Base-by-base conservation (phyloP, 768 basidiomycete genomes). In the Lentinula edodes region DNA sequence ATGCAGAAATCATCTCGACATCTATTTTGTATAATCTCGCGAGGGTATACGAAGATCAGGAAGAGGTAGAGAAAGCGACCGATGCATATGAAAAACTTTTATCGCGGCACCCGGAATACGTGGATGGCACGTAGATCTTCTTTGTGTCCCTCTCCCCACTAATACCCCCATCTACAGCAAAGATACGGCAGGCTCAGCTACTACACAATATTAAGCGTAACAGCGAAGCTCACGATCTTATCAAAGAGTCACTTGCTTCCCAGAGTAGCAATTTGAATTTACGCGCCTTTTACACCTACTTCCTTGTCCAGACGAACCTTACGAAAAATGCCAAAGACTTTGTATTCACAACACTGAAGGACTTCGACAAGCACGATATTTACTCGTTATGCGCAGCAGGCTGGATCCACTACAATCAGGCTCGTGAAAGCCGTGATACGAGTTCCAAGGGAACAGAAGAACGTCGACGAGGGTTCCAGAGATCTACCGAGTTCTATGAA, bases 11-110 rank as follows among this genome's bases (percentile, higher is more conserved):
- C 1, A 81, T 91, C 72, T 86, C 91, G 38, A 93, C 93, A 0
- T 88, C 91, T 0, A 84, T 95, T 28, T 75, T 95, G 50, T 98
- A 93, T 74, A 99, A 99, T 70, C 84, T 98, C 23, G 97, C 91
- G 0, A 80, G 95, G 61, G 88, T 90, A 15, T 95, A 94, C 67
- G 97, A 99, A 72, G 93, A 94, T 52, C 79, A 83, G 58, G 89
- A 89, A 1, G 88, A 92, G 39, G 79, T 81, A 5, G 79, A 74
- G 1, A 79, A 88, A 63, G 95, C 96, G 2, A 87, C 81, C 64
- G 91, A 90, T 65, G 93, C 92, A 1, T 98, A 95, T 67, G 85
- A 88, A 52, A 93, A 94, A 72, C 79, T 98, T 8, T 74, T 98
- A 39, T 76, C 84, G n/a, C 81, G 90, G 58, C 96, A 98, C 78